Conservation (phyloP, 148 eudicot species). For the Camellia sinensis region DNA sequence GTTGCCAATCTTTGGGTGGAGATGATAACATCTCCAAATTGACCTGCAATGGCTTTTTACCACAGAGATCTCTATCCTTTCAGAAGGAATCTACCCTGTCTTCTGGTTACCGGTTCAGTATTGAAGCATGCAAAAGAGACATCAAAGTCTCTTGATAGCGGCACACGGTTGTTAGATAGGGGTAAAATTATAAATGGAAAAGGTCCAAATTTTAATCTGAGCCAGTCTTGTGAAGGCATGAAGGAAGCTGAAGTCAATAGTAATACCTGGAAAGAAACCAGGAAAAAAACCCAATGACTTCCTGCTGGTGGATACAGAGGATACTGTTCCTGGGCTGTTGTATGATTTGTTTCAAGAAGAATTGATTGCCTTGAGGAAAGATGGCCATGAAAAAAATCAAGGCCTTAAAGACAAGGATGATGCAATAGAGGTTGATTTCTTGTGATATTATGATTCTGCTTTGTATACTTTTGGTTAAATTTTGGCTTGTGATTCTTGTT, state of each 20-base stretch:
- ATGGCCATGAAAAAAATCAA: conserved; percentile 90
- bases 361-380: conserved; percentile 81
- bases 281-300: conserved; percentile 67
- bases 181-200: conserved; percentile 65
- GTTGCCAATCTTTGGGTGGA: conserved; percentile 69
- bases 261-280: conserved; percentile 51
- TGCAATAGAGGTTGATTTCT: conserved; percentile 72
- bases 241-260: conserved; percentile 51
- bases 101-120: conserved; percentile 52
- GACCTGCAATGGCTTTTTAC: conserved; percentile 61
- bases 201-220: conserved; percentile 47
- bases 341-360: conserved; percentile 94
- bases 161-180: conserved; percentile 76
- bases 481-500: conserved; percentile 13
- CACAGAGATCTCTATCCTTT: conserved; percentile 67
- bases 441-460: not conserved
- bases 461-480: not conserved
- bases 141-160: conserved; percentile 72
- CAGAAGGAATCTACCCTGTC: conserved; percentile 31
- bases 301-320: conserved; percentile 55
- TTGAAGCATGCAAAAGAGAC: conserved; percentile 78
- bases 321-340: conserved; percentile 71
- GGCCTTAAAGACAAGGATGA: conserved; percentile 99
- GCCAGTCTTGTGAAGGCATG: conserved; percentile 49
- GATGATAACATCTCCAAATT: conserved; percentile 60